These are phyloP conservation scores for Selenicereus undatus DNA, from an alignment of 148 eudicot genomes.

Conservation along the genomic window DNA sequence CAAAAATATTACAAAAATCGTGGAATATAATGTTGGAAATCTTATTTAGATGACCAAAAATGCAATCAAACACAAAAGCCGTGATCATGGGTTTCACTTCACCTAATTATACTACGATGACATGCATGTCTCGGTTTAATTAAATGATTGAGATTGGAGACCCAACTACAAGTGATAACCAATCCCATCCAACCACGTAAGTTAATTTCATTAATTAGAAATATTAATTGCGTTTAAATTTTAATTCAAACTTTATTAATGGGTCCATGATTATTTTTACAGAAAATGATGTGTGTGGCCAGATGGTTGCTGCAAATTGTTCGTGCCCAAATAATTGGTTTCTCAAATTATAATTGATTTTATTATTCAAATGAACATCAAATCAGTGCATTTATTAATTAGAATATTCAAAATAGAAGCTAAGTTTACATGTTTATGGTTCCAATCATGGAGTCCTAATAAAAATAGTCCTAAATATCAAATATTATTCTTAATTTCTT, in stretches of 20 bases:
- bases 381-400: neutral
- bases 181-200: neutral
- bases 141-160: neutral
- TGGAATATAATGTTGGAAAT: too few relatives aligned
- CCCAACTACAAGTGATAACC: neutral
- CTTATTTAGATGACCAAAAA: neutral
- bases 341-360: neutral
- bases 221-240: neutral
- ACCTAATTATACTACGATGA: neutral
- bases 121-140: neutral
- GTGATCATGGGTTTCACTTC: neutral
- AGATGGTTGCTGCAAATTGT: neutral
- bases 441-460: neutral
- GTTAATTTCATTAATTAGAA: neutral
- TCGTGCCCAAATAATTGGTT: neutral
- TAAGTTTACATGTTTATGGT: neutral
- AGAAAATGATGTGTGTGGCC: neutral
- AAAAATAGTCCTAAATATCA: too few relatives aligned
- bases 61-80: neutral
- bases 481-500: neutral
- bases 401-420: neutral
- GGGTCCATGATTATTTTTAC: neutral
- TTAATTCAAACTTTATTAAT: neutral
- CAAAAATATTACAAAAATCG: neutral
- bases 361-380: neutral